A percentile compares a stretch with the other conserved stretches of the same genome.
Conservation (phyloP, 805 yeast genomes). For the Saccharomycopsis babjevae region DNA sequence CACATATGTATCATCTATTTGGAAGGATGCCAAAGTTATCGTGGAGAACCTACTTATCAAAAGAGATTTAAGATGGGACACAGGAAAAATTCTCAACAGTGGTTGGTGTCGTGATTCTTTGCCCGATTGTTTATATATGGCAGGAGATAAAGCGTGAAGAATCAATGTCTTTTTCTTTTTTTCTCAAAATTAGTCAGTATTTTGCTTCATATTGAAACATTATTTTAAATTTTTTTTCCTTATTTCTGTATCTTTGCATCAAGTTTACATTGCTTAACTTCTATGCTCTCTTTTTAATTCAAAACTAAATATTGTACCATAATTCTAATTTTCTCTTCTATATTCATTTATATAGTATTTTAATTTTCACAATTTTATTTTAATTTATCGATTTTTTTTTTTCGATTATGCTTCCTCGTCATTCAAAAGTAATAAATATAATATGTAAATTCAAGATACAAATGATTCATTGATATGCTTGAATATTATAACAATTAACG, state of each 20-base stretch:
- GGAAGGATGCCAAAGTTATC: constrained; percentile 38
- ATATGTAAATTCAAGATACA: no score
- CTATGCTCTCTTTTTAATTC: neutral
- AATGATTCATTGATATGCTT: no score
- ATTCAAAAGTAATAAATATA: no score
- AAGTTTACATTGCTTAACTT: neutral
- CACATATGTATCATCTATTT: constrained; percentile 24
- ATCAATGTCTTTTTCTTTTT: neutral
- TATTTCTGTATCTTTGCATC: neutral
- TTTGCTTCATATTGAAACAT: neutral
- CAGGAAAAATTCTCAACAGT: constrained; percentile 26
- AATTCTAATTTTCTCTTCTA: neutral
- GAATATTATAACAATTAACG: no score
- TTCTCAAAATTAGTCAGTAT: neutral
- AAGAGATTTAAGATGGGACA: constrained; percentile 34
- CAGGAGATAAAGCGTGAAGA: neutral
- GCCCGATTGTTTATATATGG: constrained; percentile 3
- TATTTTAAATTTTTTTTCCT: neutral
- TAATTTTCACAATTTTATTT: neutral
- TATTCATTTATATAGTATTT: neutral
- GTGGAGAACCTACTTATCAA: constrained; percentile 42
- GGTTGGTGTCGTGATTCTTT: constrained; percentile 27
- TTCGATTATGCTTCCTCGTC: neutral
- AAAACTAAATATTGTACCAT: neutral
- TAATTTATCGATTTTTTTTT: neutral